These are phyloP conservation scores for Bondarzewia mesenterica DNA, from an alignment of 1,284 basidiomycete genomes.

Conservation along the genomic window DNA sequence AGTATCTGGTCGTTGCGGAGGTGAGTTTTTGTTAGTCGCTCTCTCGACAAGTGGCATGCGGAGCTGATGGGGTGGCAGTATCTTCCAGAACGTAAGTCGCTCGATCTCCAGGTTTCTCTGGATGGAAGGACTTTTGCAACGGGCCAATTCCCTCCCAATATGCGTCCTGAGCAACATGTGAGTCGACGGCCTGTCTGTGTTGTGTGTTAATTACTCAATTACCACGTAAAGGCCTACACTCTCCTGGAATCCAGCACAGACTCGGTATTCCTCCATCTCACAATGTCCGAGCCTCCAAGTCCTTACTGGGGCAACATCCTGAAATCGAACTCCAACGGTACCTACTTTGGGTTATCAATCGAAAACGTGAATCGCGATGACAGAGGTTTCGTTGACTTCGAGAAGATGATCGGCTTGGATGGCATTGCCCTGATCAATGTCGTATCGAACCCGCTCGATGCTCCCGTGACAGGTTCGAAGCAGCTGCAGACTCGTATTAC, in stretches of 20 bases:
- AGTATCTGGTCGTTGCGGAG: constrained; percentile 92
- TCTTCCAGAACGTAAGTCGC: constrained; percentile 44
- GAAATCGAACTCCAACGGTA: constrained; percentile 97
- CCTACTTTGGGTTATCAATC: constrained; percentile 85
- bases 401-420: constrained; percentile 95
- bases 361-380: constrained; percentile 88
- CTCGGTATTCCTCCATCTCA: constrained; percentile 92
- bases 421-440: constrained; percentile 93
- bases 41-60: background rate
- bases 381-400: constrained; percentile 91
- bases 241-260: constrained; percentile 92
- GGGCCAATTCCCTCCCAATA: constrained; percentile 84
- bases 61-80: constrained; percentile 35
- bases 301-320: constrained; percentile 90
- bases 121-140: constrained; percentile 81
- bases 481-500: constrained; percentile 83
- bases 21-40: constrained; percentile 32
- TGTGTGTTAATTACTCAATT: background rate
- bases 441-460: constrained; percentile 77
- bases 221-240: constrained; percentile 74
- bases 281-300: constrained; percentile 69
- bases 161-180: constrained; percentile 84
- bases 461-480: constrained; percentile 69
- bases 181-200: constrained; percentile 17
- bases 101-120: constrained; percentile 87